These are phyloP conservation scores for Nitzschia sp. DNA, from an alignment of 108 stramenopile species.

Conservation along the genomic window DNA sequence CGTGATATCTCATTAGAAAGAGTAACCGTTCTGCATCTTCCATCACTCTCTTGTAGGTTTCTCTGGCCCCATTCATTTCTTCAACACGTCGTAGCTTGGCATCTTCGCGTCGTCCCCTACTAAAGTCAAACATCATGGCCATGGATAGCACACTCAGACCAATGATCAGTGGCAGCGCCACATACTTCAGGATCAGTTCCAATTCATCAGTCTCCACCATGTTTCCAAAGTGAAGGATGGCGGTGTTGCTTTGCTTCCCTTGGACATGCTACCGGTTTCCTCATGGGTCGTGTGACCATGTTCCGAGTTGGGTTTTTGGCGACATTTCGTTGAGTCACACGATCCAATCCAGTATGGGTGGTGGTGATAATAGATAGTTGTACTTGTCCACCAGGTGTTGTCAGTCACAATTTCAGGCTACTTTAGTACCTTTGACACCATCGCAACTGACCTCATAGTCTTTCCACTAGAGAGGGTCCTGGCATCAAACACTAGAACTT, in stretches of 20 bases:
- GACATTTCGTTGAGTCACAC: no score
- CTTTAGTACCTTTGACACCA: no score
- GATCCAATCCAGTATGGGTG: no score
- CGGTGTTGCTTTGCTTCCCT: no score
- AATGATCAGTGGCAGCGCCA: conserved; percentile 12
- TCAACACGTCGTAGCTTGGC: neutral
- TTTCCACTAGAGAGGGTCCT: no score
- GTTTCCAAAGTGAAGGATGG: neutral
- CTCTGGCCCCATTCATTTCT: conserved; percentile 7
- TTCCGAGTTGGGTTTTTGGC: no score
- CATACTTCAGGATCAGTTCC: conserved; percentile 13
- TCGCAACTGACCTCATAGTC: no score
- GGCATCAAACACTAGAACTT: no score
- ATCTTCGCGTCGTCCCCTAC: conserved; percentile 1
- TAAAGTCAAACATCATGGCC: conserved; percentile 1
- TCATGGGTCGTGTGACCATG: neutral
- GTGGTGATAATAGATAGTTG: no score
- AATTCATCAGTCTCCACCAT: conserved; percentile 1
- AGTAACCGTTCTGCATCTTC: conserved; percentile 8
- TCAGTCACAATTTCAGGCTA: no score
- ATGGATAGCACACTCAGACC: neutral
- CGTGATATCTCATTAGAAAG: conserved; percentile 18
- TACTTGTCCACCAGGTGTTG: no score
- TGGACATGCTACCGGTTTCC: no score
- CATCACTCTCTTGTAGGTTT: conserved; percentile 12